Conservation (phyloP, 257 asterid genomes). For the Coffea eugenioides region DNA sequence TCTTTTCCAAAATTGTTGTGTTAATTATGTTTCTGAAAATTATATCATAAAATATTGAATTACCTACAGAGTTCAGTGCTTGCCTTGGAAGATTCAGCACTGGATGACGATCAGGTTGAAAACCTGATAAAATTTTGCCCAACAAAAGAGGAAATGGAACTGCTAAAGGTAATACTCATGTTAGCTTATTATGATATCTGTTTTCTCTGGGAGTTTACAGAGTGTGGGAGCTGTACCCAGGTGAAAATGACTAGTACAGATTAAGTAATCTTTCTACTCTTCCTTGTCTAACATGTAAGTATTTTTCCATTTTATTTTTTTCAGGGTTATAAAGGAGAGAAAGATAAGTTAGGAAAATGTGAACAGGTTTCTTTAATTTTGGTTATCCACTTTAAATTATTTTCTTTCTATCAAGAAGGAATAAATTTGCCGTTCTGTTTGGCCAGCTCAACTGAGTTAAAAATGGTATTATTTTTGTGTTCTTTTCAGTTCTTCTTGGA, state of each 20-base stretch:
- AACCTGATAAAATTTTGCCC: slow-evolving; percentile 95
- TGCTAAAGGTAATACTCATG: slow-evolving; percentile 62
- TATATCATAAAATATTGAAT: slow-evolving; percentile 11
- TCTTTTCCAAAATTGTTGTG: neutral
- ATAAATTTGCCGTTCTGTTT: slow-evolving; percentile 8
- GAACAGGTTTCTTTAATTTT: slow-evolving; percentile 67
- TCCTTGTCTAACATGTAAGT: slow-evolving; percentile 13
- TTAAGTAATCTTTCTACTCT: neutral
- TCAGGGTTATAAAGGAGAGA: slow-evolving; percentile 91
- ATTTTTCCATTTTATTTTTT: slow-evolving; percentile 14
- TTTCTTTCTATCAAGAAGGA: slow-evolving; percentile 2
- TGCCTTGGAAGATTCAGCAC: slow-evolving; percentile 82
- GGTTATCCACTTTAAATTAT: slow-evolving; percentile 9
- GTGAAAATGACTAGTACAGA: neutral
- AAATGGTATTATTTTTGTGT: slow-evolving; percentile 11
- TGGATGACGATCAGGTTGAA: slow-evolving; percentile 96
- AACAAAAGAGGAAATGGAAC: slow-evolving; percentile 91
- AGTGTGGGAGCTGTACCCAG: neutral
- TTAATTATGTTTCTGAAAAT: slow-evolving; percentile 6
- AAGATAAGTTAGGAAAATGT: slow-evolving; percentile 79
- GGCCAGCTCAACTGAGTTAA: slow-evolving; percentile 12
- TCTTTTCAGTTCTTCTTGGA: slow-evolving; percentile 75
- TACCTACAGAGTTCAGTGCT: slow-evolving; percentile 70
- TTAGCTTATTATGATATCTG: slow-evolving; percentile 8
- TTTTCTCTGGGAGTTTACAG: neutral